These are phyloP conservation scores for Pluteus cervinus DNA, from an alignment of 768 basidiomycete species.

Conservation along the genomic window DNA sequence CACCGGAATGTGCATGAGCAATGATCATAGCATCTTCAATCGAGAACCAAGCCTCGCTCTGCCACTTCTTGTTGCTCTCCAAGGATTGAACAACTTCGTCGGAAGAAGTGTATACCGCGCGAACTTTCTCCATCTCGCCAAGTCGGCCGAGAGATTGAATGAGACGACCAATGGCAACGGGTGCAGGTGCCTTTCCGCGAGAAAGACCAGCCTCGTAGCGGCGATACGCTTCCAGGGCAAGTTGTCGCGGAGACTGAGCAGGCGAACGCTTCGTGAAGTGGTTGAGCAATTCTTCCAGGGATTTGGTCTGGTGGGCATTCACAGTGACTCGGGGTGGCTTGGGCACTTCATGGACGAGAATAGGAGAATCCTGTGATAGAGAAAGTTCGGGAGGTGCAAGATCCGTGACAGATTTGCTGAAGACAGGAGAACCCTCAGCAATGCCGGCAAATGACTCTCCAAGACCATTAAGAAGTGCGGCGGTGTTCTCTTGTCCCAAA, in stretches of 20 bases:
- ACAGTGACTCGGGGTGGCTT: no score
- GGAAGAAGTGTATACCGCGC: constrained; percentile 61
- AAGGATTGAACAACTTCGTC: constrained; percentile 52
- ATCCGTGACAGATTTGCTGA: no score
- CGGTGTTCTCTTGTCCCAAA: no score
- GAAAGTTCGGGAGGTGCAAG: no score
- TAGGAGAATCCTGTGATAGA: no score
- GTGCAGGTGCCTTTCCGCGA: constrained; percentile 42
- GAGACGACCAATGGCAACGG: constrained; percentile 49
- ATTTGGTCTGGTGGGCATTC: no score
- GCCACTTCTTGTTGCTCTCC: constrained; percentile 37
- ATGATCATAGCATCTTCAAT: constrained; percentile 91
- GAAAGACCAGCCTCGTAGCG: constrained; percentile 41
- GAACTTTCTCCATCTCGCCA: constrained; percentile 54
- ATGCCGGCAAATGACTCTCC: no score
- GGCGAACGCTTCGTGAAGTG: no score
- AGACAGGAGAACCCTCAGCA: no score
- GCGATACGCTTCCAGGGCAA: constrained; percentile 37
- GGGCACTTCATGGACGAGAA: no score
- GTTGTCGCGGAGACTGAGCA: constrained; percentile 17
- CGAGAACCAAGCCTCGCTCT: constrained; percentile 59
- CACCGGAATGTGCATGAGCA: constrained; percentile 75
- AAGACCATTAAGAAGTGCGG: no score
- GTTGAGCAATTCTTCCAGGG: no score
- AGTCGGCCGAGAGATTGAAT: constrained; percentile 65